These are phyloP conservation scores for Raddia distichophylla DNA, from an alignment of 176 grass and related monocot genomes.

Conservation along the genomic window DNA sequence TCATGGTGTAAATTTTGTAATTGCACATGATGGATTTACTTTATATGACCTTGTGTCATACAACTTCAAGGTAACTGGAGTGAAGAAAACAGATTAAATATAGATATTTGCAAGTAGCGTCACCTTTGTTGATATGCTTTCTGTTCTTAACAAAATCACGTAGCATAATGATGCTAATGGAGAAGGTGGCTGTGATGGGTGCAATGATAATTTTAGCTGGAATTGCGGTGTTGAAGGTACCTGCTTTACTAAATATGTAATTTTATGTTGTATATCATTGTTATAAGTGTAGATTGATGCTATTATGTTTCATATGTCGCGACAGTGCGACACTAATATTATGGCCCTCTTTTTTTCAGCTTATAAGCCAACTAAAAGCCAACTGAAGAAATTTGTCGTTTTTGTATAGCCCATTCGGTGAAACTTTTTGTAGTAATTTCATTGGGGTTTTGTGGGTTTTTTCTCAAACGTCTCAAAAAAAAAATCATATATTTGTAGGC, in stretches of 20 bases:
- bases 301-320: conserved; percentile 24
- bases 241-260: conserved; percentile 26
- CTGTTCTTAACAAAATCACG: conserved; percentile 47
- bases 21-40: conserved; percentile 98
- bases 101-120: neutral
- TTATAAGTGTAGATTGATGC: neutral
- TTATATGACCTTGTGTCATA: conserved; percentile 97
- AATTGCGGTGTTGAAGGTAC: conserved; percentile 99
- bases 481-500: too few relatives aligned
- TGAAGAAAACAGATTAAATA: neutral
- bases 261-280: conserved; percentile 5
- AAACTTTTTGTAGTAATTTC: too few relatives aligned
- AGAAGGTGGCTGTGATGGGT: conserved; percentile 81
- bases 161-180: conserved; percentile 98
- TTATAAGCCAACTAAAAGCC: too few relatives aligned
- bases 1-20: conserved; percentile 89
- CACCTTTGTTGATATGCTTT: conserved; percentile 28
- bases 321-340: neutral
- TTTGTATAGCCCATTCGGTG: too few relatives aligned
- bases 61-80: conserved; percentile 77
- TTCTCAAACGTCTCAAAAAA: too few relatives aligned
- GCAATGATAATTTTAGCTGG: conserved; percentile 96
- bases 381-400: too few relatives aligned
- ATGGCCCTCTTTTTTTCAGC: too few relatives aligned
- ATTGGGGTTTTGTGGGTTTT: too few relatives aligned